Evolutionary conservation across 768 basidiomycete species (phyloP).

Genomic region (Mycena chlorophos): DNA sequence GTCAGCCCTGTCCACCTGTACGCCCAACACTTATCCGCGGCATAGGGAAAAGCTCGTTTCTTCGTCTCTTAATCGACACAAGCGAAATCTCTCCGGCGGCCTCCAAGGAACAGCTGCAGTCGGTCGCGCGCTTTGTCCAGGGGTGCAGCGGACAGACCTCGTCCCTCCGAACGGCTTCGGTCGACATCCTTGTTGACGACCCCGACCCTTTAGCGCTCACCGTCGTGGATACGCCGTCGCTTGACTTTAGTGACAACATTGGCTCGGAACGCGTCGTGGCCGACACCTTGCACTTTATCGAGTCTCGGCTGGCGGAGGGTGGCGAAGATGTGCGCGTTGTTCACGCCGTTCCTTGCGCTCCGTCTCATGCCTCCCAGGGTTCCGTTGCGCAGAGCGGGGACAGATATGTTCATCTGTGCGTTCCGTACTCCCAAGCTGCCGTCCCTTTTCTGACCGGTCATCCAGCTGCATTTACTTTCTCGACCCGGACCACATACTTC

Average conservation of each 20-base stretch:
- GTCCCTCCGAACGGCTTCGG: slow-evolving; percentile 65
- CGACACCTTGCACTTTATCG: slow-evolving; percentile 73
- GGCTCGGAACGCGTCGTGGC: slow-evolving; percentile 61
- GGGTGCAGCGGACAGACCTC: slow-evolving; percentile 71
- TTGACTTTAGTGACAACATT: slow-evolving; percentile 70
- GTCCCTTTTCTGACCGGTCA: slow-evolving; percentile 22
- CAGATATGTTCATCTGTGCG: slow-evolving; percentile 81
- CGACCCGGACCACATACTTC: slow-evolving; percentile 80
- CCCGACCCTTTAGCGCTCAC: slow-evolving; percentile 59
- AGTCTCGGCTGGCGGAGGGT: slow-evolving; percentile 70
- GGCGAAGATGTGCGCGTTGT: slow-evolving; percentile 69
- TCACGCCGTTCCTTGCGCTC: slow-evolving; percentile 23
- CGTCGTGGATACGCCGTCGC: slow-evolving; percentile 79
- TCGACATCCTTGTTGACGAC: slow-evolving; percentile 67
- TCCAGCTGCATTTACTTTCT: slow-evolving; percentile 83
- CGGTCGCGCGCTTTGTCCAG: slow-evolving; percentile 81
- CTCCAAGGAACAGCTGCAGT: slow-evolving; percentile 73
- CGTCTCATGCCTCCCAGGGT: slow-evolving; percentile 47
- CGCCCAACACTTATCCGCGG: slow-evolving; percentile 26
- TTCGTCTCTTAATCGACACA: slow-evolving; percentile 83
- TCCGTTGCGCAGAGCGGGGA: slow-evolving; percentile 69
- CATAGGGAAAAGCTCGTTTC: slow-evolving; percentile 82
- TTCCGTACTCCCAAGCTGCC: slow-evolving; percentile 24
- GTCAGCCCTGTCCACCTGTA: slow-evolving; percentile 27
- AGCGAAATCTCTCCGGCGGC: slow-evolving; percentile 61